Percentiles rank a stretch among this genome's conserved stretches.
These are phyloP conservation scores for Trypanosoma rangeli DNA, from an alignment of 208 protist species.

Conservation along the genomic window DNA sequence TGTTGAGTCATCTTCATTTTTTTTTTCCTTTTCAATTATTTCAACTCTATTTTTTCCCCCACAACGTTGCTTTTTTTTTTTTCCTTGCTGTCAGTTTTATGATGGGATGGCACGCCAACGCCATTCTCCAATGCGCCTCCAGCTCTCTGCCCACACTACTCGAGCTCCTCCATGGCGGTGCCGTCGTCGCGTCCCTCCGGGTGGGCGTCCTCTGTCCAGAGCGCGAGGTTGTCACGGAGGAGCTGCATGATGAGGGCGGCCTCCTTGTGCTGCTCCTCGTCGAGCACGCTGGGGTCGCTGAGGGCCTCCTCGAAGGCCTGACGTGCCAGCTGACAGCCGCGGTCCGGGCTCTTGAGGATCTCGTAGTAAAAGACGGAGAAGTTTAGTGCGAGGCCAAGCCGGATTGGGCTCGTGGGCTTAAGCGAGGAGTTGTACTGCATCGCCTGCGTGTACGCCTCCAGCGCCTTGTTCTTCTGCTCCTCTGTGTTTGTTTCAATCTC, in stretches of 20 bases:
- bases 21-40: slow-evolving; percentile 8
- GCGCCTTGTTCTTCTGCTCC: slow-evolving; percentile 87
- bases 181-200: slow-evolving; percentile 79
- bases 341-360: slow-evolving; percentile 97
- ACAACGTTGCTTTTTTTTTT: neutral
- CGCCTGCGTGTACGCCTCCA: slow-evolving; percentile 90
- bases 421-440: slow-evolving; percentile 78
- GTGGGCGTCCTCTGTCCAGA: slow-evolving; percentile 96
- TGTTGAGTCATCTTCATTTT: no score
- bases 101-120: neutral
- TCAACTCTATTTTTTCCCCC: slow-evolving; percentile 7
- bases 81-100: neutral
- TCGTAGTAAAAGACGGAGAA: slow-evolving; percentile 99
- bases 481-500: slow-evolving; percentile 85
- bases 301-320: slow-evolving; percentile 97
- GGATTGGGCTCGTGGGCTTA: slow-evolving; percentile 96
- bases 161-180: slow-evolving; percentile 86
- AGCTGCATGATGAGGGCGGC: slow-evolving; percentile 99
- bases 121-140: neutral
- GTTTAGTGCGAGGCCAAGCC: slow-evolving; percentile 99
- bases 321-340: slow-evolving; percentile 96
- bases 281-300: slow-evolving; percentile 96
- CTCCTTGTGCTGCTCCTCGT: slow-evolving; percentile 99
- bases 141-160: slow-evolving; percentile 43
- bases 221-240: slow-evolving; percentile 98